phyloP scores from a whole-genome alignment of 805 yeast species.

The Ogataea nakhonphanomensis region DNA sequence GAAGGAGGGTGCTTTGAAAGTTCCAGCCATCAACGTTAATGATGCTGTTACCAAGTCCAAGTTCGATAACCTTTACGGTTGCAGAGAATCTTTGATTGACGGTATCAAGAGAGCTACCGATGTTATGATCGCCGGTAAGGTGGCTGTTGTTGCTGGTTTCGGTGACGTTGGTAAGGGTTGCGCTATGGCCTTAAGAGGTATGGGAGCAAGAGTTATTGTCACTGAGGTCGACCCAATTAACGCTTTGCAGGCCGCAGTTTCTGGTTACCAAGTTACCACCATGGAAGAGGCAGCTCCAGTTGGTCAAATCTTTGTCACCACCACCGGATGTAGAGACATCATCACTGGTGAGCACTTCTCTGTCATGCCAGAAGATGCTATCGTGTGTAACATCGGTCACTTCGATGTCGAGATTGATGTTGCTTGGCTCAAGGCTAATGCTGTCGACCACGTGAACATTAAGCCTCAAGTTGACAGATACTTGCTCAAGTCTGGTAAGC shows the following conservation, averaged over 20 bases:
- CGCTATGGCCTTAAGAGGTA: conserved; percentile 96
- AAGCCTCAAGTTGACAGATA: conserved; percentile 99
- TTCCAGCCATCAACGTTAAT: conserved; percentile 98
- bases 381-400: conserved; percentile 99
- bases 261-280: conserved; percentile 95
- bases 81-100: conserved; percentile 97
- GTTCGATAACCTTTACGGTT: conserved; percentile 99
- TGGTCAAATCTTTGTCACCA: conserved; percentile 98
- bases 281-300: conserved; percentile 88
- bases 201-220: conserved; percentile 98
- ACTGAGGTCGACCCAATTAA: conserved; percentile 98
- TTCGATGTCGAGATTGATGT: conserved; percentile 99
- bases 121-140: conserved; percentile 99
- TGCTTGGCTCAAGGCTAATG: conserved; percentile 96
- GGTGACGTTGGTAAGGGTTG: conserved; percentile 99
- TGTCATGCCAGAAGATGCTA: conserved; percentile 98
- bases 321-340: conserved; percentile 99
- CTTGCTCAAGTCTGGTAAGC: conserved; percentile 85
- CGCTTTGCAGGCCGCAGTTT: conserved; percentile 98
- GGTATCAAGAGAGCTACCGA: conserved; percentile 99
- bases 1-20: conserved; percentile 83
- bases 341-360: conserved; percentile 85
- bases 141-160: conserved; percentile 97
- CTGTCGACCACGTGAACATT: conserved; percentile 90
- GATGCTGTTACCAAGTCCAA: conserved; percentile 99